phyloP scores from a whole-genome alignment of 441 rosid genomes.

The Biscutella auriculata region DNA sequence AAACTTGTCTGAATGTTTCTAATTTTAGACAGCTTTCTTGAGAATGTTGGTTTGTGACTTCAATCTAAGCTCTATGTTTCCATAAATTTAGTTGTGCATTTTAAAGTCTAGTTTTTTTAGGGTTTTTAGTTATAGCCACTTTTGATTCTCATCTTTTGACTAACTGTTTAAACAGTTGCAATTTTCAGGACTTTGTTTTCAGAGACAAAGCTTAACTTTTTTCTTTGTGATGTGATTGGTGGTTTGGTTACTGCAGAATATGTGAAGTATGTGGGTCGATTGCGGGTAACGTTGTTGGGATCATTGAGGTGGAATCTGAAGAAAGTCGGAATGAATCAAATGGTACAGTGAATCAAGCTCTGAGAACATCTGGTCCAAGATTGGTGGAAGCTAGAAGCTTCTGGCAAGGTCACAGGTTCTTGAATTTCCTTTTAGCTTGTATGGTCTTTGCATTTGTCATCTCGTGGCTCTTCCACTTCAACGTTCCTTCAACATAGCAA shows the following conservation, averaged over 20 bases:
- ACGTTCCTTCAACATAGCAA: slow-evolving; percentile 22
- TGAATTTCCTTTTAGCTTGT: slow-evolving; percentile 31
- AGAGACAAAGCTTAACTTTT: background rate
- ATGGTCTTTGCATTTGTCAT: slow-evolving; percentile 34
- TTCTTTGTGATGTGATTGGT: background rate
- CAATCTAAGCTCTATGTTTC: background rate
- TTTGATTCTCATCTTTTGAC: background rate
- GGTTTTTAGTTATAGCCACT: background rate
- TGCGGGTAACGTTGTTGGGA: slow-evolving; percentile 20
- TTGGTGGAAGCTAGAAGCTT: slow-evolving; percentile 19
- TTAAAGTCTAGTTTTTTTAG: background rate
- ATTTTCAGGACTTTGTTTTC: background rate
- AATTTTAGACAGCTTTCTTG: background rate
- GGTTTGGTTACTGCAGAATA: slow-evolving; percentile 17
- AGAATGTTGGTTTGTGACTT: background rate
- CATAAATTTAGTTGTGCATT: background rate
- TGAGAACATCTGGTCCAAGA: slow-evolving; percentile 12
- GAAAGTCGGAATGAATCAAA: slow-evolving; percentile 8
- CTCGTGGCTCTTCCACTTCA: slow-evolving; percentile 50
- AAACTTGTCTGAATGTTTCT: no score
- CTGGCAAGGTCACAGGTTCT: slow-evolving; percentile 33
- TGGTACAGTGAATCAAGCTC: slow-evolving; percentile 11
- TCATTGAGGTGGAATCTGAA: slow-evolving; percentile 15
- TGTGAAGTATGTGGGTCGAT: slow-evolving; percentile 31
- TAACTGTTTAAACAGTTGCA: background rate